These are phyloP conservation scores for Coffea eugenioides DNA, from an alignment of 257 asterid genomes.

Conservation along the genomic window DNA sequence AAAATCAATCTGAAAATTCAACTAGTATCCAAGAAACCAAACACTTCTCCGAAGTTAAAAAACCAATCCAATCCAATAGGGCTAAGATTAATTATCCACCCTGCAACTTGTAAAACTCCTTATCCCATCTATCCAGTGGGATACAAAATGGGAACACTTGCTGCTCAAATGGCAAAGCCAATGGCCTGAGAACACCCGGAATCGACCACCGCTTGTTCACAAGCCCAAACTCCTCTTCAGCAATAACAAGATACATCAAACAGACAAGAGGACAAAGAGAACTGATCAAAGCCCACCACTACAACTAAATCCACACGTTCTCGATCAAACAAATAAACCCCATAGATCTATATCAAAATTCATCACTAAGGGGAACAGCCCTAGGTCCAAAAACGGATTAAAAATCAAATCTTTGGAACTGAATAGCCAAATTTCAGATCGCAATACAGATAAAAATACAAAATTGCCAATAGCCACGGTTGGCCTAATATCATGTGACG, in stretches of 20 bases:
- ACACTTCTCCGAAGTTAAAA: neutral
- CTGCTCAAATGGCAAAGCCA: constrained; percentile 50
- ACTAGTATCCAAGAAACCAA: constrained; percentile 7
- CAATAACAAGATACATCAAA: constrained; percentile 70
- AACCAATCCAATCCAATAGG: constrained; percentile 1
- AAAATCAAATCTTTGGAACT: neutral
- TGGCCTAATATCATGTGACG: neutral
- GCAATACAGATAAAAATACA: neutral
- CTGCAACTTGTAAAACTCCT: neutral
- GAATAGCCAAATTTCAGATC: neutral
- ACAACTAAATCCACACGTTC: constrained; percentile 23
- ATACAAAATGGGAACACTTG: constrained; percentile 12
- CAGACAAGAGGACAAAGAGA: constrained; percentile 18
- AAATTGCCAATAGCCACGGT: neutral
- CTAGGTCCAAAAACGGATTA: constrained; percentile 1
- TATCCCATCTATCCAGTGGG: neutral
- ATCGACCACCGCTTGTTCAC: constrained; percentile 57
- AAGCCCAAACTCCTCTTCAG: constrained; percentile 52
- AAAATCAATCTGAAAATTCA: constrained; percentile 18
- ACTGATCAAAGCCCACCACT: constrained; percentile 10
- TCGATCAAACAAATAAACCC: constrained; percentile 26
- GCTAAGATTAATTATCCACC: neutral
- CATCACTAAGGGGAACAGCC: neutral
- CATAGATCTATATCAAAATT: constrained; percentile 31
- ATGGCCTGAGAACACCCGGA: constrained; percentile 79